These are phyloP conservation scores for Spergularia bocconei DNA, from an alignment of 148 eudicot genomes.

Conservation along the genomic window DNA sequence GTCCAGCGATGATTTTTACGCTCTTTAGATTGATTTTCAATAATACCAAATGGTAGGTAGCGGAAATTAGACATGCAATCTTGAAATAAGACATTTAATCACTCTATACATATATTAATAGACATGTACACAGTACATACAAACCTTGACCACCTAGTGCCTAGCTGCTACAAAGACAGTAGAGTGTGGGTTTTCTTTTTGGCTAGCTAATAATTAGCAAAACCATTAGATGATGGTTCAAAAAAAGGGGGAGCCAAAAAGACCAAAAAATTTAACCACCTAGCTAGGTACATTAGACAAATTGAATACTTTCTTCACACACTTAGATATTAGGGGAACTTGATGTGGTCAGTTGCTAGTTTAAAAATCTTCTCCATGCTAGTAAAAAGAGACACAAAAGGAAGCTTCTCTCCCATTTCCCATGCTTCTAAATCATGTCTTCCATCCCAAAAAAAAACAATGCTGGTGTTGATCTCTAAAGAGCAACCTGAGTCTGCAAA, in stretches of 20 bases:
- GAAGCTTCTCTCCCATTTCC: slow-evolving; percentile 17
- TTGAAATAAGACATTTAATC: neutral
- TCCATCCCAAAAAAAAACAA: slow-evolving; percentile 10
- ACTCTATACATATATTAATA: slow-evolving; percentile 9
- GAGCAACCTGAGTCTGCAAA: slow-evolving; percentile 46
- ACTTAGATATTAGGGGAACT: neutral
- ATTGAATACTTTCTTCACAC: slow-evolving; percentile 7
- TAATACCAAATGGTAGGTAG: too few relatives aligned
- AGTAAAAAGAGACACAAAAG: slow-evolving; percentile 14
- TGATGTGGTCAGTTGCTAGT: slow-evolving; percentile 20
- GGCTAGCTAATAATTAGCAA: slow-evolving; percentile 2
- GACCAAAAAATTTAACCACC: slow-evolving; percentile 12
- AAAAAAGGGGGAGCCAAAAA: slow-evolving; percentile 16
- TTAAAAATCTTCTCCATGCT: slow-evolving; percentile 1
- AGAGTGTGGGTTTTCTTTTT: neutral
- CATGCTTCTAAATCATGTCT: slow-evolving; percentile 3
- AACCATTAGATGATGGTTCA: slow-evolving; percentile 1
- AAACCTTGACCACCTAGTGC: slow-evolving; percentile 12
- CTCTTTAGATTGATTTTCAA: too few relatives aligned
- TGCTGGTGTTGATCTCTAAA: slow-evolving; percentile 20
- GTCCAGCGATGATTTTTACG: too few relatives aligned
- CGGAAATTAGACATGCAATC: neutral
- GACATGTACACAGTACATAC: slow-evolving; percentile 29
- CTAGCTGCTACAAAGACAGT: neutral
- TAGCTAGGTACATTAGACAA: slow-evolving; percentile 8